Conservation (phyloP, 768 basidiomycete genomes). For the Leccinum uliginosum region DNA sequence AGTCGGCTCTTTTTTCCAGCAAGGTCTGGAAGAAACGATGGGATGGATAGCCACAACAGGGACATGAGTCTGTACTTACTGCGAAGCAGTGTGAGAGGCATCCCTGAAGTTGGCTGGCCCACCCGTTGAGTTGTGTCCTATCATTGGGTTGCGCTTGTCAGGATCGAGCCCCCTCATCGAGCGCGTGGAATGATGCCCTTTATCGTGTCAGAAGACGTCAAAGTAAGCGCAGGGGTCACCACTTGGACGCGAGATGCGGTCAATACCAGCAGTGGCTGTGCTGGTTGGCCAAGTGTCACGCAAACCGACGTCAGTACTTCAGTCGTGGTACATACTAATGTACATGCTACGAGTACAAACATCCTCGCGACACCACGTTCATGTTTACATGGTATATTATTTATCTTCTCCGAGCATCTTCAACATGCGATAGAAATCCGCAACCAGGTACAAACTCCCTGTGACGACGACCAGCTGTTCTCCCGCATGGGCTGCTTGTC, state of each 20-base stretch:
- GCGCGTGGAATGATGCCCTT: constrained; percentile 3
- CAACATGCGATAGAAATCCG: constrained; percentile 77
- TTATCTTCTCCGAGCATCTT: constrained; percentile 4
- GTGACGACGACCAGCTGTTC: constrained; percentile 65
- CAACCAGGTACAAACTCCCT: constrained; percentile 92
- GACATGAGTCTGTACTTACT: constrained; percentile 16
- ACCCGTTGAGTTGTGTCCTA: constrained; percentile 9
- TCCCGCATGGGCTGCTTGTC: constrained; percentile 3
- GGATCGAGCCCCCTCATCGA: constrained; percentile 9
- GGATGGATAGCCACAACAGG: not conserved
- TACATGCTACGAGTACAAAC: not conserved
- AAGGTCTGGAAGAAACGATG: constrained; percentile 5
- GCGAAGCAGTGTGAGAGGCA: constrained; percentile 18
- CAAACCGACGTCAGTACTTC: not conserved
- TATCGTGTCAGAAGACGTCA: constrained; percentile 12
- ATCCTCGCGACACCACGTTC: not conserved
- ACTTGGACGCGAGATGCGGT: not conserved
- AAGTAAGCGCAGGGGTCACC: not conserved
- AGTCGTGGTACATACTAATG: not conserved
- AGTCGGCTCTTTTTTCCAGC: constrained; percentile 23
- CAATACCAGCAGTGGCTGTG: not conserved
- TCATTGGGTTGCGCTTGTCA: constrained; percentile 9
- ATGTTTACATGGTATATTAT: not conserved
- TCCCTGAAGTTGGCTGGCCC: constrained; percentile 26
- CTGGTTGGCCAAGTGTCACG: not conserved